These are phyloP conservation scores for Thymus mandschuricus DNA, from an alignment of 257 asterid genomes.

Conservation along the genomic window DNA sequence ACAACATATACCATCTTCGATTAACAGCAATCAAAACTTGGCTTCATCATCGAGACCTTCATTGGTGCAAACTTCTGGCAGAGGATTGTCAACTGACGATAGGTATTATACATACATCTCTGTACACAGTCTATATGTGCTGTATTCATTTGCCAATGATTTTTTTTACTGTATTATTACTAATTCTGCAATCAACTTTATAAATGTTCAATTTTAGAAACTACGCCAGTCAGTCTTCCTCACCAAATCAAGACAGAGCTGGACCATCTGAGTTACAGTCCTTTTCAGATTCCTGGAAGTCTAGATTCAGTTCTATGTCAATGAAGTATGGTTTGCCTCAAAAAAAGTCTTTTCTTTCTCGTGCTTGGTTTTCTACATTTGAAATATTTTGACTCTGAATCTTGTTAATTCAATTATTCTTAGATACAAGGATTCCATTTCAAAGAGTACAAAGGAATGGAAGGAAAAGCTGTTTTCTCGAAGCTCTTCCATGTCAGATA, in stretches of 20 bases:
- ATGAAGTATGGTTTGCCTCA: constrained; percentile 57
- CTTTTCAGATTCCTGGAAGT: constrained; percentile 73
- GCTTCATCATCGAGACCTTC: constrained; percentile 61
- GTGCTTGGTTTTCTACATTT: neutral
- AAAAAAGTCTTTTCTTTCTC: neutral
- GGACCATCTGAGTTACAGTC: constrained; percentile 90
- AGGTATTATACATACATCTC: constrained; percentile 47
- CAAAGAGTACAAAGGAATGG: constrained; percentile 84
- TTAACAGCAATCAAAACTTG: constrained; percentile 43
- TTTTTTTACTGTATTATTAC: neutral
- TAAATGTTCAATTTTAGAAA: constrained; percentile 42
- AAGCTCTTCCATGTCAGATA: constrained; percentile 75
- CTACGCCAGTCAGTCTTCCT: constrained; percentile 45
- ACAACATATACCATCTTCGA: constrained; percentile 38
- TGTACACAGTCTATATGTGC: neutral
- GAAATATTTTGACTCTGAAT: constrained; percentile 21
- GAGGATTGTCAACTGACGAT: constrained; percentile 40
- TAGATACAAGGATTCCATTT: constrained; percentile 88
- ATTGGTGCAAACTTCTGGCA: constrained; percentile 35
- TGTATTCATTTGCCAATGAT: neutral
- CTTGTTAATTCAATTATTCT: constrained; percentile 14
- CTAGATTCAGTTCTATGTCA: constrained; percentile 77
- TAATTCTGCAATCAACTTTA: constrained; percentile 19
- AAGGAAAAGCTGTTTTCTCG: constrained; percentile 88
- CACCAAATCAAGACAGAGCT: constrained; percentile 58